Evolutionary conservation across 768 basidiomycete genomes (phyloP), one percentile per base, ranked within the genome.

Genomic region (Lepiota venenata): DNA sequence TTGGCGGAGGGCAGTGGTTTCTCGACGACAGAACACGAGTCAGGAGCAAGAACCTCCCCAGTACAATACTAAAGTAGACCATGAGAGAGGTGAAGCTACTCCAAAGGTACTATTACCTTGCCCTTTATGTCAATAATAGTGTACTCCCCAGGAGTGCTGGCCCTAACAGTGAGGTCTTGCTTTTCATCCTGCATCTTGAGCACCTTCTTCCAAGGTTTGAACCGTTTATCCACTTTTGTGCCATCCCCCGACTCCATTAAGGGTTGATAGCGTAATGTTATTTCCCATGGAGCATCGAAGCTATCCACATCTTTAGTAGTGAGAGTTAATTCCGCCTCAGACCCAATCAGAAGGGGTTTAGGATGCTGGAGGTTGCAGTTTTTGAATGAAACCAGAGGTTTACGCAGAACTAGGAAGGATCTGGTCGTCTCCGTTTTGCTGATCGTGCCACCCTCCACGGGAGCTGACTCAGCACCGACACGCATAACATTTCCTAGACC

Each of bases 11-110:
- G 94, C 27, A 78, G 63, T 3, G 91, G 89, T 58, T 81, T 79
- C 66, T 93, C 84, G 25, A 87, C 69, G 2, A 95, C 90, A 53
- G 73, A 79, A 61, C 92, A 93, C 4, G 75, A 81, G 53, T 93
- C 91, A 0, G 93, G 92, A 45, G 89, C 87, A 39, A 92, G 73
- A 1, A 98, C 84, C 55, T 89, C 87, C 5, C 94, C 94, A 40
- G 81, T 72, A 62, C 94, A 98, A 68, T 82, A 83, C 76, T 83
- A 61, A 16, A 25, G 14, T 10, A 35, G 22, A 50, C n/a, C 40
- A 45, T 51, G 52, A 59, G 59, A 15, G 2, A 56, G 40, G 46
- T 54, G 16, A 47, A 59, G 20, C 6, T 22, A 39, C 36, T 16
- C 44, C 16, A 41, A 56, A 15, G 25, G 55, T 29, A 45, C 48